These are phyloP conservation scores for Microsporum ferrugineum DNA, from an alignment of 2,329 filamentous ascomycete genomes.

Conservation along the genomic window DNA sequence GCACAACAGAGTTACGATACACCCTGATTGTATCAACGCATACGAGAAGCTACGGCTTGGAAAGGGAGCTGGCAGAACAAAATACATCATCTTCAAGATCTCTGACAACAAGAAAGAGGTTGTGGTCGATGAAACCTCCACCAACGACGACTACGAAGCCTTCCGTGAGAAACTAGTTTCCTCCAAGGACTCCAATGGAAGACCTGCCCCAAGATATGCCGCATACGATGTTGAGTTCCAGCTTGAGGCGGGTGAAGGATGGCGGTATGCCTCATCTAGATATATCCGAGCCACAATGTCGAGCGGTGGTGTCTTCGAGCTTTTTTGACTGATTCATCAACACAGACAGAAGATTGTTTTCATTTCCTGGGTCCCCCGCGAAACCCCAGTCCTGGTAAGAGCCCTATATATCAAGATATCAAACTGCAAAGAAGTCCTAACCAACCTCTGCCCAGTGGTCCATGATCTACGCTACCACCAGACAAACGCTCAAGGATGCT, in stretches of 20 bases:
- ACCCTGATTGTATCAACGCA: constrained; percentile 36
- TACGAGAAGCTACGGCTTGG: constrained; percentile 40
- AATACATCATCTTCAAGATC: constrained; percentile 44
- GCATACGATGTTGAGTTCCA: constrained; percentile 42
- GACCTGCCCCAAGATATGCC: constrained; percentile 38
- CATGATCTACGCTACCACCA: constrained; percentile 42
- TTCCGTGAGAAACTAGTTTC: constrained; percentile 37
- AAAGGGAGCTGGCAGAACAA: constrained; percentile 27
- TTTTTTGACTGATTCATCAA: constrained; percentile 1
- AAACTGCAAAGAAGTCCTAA: constrained; percentile 7
- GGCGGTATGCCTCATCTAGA: constrained; percentile 27
- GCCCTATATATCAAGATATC: not conserved
- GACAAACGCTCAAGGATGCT: constrained; percentile 39
- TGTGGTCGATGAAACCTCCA: constrained; percentile 37
- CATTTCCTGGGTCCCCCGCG: constrained; percentile 38
- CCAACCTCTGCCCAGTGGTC: constrained; percentile 27
- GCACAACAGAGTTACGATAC: constrained; percentile 33
- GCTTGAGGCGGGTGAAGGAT: constrained; percentile 37
- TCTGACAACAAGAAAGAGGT: constrained; percentile 40
- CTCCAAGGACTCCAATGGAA: constrained; percentile 34
- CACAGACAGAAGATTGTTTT: constrained; percentile 41
- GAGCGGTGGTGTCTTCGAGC: not conserved
- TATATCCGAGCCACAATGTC: not conserved
- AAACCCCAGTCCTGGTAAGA: constrained; percentile 32
- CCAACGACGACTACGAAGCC: constrained; percentile 37